A percentile compares a stretch with the other conserved stretches of the same genome.
Conservation (phyloP, 148 eudicot species). For the Camellia lanceoleosa region DNA sequence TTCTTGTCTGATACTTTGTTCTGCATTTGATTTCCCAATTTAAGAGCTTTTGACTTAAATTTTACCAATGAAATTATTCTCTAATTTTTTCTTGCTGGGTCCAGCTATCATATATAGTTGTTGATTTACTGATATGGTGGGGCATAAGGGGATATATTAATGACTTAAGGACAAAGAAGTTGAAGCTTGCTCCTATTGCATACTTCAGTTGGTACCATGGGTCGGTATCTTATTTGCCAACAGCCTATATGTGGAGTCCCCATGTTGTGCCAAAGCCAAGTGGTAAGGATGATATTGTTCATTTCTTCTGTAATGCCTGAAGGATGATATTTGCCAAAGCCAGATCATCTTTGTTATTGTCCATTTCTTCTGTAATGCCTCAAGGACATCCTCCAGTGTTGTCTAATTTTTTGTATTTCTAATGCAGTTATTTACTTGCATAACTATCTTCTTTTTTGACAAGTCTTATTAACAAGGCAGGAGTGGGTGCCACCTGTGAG, state of each 20-base stretch:
- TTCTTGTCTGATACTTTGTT: constrained; percentile 9
- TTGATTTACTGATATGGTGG: constrained; percentile 93
- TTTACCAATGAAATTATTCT: not conserved
- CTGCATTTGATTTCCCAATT: constrained; percentile 7
- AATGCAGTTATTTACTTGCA: no score
- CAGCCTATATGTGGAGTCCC: constrained; percentile 97
- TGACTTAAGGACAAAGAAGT: constrained; percentile 61
- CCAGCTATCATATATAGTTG: constrained; percentile 85
- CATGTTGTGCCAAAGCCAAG: constrained; percentile 85
- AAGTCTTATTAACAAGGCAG: no score
- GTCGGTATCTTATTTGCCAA: constrained; percentile 81
- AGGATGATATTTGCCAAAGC: no score
- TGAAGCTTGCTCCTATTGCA: constrained; percentile 86
- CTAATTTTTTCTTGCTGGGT: constrained; percentile 18
- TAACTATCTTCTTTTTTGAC: no score
- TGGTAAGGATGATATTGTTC: constrained; percentile 39
- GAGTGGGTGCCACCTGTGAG: no score
- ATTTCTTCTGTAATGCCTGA: no score
- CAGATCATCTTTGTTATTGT: no score
- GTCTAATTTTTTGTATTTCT: no score
- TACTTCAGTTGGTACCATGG: constrained; percentile 82
- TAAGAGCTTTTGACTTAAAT: not conserved
- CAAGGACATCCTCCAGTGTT: no score
- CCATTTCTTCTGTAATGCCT: no score
- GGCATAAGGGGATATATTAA: constrained; percentile 72